These are phyloP conservation scores for Trichosporon faecale DNA, from an alignment of 1,284 basidiomycete genomes.

Conservation along the genomic window DNA sequence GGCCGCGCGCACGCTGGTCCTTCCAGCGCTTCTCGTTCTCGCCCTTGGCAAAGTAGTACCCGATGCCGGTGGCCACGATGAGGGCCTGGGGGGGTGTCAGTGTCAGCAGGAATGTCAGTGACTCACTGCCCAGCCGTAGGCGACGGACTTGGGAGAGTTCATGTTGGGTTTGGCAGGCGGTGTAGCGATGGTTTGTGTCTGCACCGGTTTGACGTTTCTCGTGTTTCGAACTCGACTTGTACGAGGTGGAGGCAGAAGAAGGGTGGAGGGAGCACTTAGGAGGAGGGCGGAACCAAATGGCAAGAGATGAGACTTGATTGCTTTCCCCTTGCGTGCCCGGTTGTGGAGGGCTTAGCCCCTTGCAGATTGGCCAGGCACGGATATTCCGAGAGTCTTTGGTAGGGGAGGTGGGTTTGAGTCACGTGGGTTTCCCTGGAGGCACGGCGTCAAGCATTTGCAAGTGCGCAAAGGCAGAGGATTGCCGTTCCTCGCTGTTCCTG, in stretches of 20 bases:
- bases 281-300: not conserved
- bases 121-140: slow-evolving; percentile 22
- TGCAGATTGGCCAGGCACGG: slow-evolving; percentile 3
- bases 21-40: slow-evolving; percentile 24
- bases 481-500: no score
- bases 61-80: slow-evolving; percentile 55
- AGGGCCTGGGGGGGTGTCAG: slow-evolving; percentile 42
- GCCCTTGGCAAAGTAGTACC: slow-evolving; percentile 51
- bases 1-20: slow-evolving; percentile 20
- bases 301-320: not conserved
- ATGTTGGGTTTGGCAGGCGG: not conserved
- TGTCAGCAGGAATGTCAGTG: not conserved
- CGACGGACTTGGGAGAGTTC: slow-evolving; percentile 23
- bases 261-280: not conserved
- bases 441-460: not conserved
- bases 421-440: not conserved
- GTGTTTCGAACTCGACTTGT: not conserved
- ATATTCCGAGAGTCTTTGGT: not conserved
- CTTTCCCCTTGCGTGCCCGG: not conserved
- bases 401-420: not conserved
- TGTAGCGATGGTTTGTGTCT: not conserved
- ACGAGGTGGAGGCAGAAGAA: not conserved
- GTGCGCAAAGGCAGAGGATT: not conserved
- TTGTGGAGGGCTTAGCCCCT: not conserved
- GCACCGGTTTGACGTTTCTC: not conserved